Percentiles rank a stretch among this genome's conserved stretches.
Conservation (phyloP, 129 eudicot genomes). For the Artemisia tridentata region DNA sequence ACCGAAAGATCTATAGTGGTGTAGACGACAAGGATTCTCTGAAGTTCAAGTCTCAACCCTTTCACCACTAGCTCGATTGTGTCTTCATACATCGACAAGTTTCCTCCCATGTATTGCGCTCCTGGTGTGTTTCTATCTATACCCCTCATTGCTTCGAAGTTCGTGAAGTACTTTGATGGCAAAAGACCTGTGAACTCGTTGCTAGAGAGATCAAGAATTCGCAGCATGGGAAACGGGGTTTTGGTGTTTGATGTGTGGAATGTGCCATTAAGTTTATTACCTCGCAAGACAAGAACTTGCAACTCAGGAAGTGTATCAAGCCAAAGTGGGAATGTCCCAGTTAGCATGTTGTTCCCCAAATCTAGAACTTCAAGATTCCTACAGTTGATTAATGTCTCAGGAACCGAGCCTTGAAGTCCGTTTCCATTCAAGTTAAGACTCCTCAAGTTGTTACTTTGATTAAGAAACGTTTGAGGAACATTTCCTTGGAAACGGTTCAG, state of each 20-base stretch:
- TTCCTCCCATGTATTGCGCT: conserved; percentile 26
- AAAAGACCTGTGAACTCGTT: conserved; percentile 32
- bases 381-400: conserved; percentile 20
- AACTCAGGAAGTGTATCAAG: conserved; percentile 34
- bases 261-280: conserved; percentile 34
- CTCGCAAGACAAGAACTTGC: conserved; percentile 40
- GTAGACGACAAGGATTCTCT: conserved; percentile 33
- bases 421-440: conserved; percentile 32
- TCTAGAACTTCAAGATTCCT: conserved; percentile 33
- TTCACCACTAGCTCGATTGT: conserved; percentile 26
- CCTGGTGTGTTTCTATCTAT: neutral
- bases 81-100: conserved; percentile 18
- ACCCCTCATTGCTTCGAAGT: conserved; percentile 31
- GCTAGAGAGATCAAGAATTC: conserved; percentile 39
- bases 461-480: conserved; percentile 17
- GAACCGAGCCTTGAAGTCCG: conserved; percentile 29
- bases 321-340: conserved; percentile 32
- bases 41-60: conserved; percentile 20
- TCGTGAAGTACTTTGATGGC: conserved; percentile 26
- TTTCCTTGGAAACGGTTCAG: conserved; percentile 27
- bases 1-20: conserved; percentile 37
- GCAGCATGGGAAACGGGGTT: conserved; percentile 32
- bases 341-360: conserved; percentile 37
- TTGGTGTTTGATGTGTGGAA: conserved; percentile 16
- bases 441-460: conserved; percentile 2